These are phyloP conservation scores for Penicillium verrucosum DNA, from an alignment of 2,329 filamentous ascomycete species.

Conservation along the genomic window DNA sequence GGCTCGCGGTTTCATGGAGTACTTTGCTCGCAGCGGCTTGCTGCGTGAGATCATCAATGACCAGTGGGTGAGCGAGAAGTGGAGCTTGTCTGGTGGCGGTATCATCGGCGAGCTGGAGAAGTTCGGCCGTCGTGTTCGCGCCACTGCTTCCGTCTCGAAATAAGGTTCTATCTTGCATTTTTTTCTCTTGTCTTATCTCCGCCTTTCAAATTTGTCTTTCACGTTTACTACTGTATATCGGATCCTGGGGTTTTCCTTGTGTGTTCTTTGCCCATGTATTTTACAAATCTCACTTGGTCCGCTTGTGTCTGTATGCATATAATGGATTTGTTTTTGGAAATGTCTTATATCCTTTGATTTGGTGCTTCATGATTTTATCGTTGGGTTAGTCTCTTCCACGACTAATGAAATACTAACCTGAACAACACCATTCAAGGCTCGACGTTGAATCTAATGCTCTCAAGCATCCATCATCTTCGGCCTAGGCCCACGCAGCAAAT, in stretches of 20 bases:
- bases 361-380: neutral
- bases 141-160: conserved; percentile 11
- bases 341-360: neutral
- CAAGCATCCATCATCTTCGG: conserved; percentile 8
- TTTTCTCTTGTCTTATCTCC: conserved; percentile 8
- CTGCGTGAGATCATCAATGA: conserved; percentile 69
- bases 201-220: conserved; percentile 1
- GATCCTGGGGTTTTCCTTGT: conserved; percentile 21
- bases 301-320: conserved; percentile 34
- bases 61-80: conserved; percentile 71
- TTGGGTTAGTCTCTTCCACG: neutral
- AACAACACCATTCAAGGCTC: neutral
- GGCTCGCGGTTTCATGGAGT: conserved; percentile 79
- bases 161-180: conserved; percentile 14
- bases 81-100: conserved; percentile 76
- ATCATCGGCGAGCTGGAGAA: conserved; percentile 83
- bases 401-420: neutral
- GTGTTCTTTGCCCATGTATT: conserved; percentile 29
- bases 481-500: conserved; percentile 10
- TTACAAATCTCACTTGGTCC: conserved; percentile 28
- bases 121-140: conserved; percentile 40
- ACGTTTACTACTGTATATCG: conserved; percentile 24
- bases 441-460: neutral
- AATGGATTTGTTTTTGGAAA: conserved; percentile 24
- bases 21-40: conserved; percentile 84